These are phyloP conservation scores for Xylariaceae sp. DNA, from an alignment of 2,329 filamentous ascomycete genomes.

Conservation along the genomic window DNA sequence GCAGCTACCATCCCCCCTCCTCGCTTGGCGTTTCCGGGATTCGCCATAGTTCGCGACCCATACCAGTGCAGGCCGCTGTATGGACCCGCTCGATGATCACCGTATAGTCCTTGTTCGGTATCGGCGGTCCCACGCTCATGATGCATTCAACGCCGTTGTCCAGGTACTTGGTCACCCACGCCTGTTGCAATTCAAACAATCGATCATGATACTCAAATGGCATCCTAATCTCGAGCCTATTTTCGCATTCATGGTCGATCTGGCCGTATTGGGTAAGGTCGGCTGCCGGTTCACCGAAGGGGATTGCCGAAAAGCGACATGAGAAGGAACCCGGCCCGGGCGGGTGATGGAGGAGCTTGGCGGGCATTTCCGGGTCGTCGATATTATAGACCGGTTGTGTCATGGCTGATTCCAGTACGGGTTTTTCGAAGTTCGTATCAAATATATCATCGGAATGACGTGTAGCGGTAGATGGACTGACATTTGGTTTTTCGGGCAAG, in stretches of 20 bases:
- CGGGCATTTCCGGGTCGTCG: neutral
- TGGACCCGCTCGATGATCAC: conserved; percentile 38
- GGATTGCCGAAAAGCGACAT: conserved; percentile 11
- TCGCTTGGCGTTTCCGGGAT: neutral
- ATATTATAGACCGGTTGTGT: neutral
- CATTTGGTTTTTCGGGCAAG: too few relatives aligned
- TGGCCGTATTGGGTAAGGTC: conserved; percentile 21
- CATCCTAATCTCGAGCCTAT: neutral
- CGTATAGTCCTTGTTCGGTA: conserved; percentile 12
- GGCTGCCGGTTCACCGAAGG: neutral
- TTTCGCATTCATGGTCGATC: neutral
- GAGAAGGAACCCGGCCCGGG: neutral
- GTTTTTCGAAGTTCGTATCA: neutral
- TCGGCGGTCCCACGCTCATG: conserved; percentile 17
- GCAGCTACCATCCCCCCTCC: too few relatives aligned
- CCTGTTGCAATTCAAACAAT: conserved; percentile 9
- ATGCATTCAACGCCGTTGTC: conserved; percentile 11
- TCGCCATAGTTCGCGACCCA: too few relatives aligned
- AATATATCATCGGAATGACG: too few relatives aligned
- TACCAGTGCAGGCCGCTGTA: neutral
- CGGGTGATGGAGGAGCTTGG: neutral
- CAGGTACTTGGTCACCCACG: conserved; percentile 28
- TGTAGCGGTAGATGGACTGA: neutral
- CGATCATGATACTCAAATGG: neutral
- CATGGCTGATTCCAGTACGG: neutral